Evolutionary conservation across 805 yeast species (phyloP).

Genomic region (Suhomyces xylopsoci): DNA sequence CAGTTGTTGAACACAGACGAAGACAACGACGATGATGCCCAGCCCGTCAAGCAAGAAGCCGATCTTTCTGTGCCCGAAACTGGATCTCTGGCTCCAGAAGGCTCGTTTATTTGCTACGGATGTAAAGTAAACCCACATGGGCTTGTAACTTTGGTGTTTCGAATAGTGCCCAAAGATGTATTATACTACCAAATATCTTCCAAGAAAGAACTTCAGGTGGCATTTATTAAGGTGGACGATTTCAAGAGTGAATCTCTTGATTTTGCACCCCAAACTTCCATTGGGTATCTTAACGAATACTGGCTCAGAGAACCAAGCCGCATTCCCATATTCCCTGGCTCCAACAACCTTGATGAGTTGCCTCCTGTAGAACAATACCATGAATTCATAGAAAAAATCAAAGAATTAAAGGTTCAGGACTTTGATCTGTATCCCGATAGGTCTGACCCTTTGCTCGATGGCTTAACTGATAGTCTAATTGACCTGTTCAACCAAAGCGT

Average conservation of each 20-base stretch:
- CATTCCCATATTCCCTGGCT: constrained; percentile 19
- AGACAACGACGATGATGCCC: constrained; percentile 13
- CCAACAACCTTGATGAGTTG: constrained; percentile 5
- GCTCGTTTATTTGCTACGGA: constrained; percentile 26
- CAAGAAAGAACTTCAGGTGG: constrained; percentile 22
- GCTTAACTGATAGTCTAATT: background rate
- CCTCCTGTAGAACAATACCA: background rate
- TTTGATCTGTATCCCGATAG: background rate
- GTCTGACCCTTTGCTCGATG: background rate
- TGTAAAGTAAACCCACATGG: constrained; percentile 16
- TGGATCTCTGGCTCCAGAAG: constrained; percentile 20
- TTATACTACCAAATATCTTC: constrained; percentile 26
- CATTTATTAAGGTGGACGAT: constrained; percentile 18
- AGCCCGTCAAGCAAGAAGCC: background rate
- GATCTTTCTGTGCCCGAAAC: background rate
- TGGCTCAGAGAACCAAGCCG: constrained; percentile 19
- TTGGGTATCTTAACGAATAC: constrained; percentile 19
- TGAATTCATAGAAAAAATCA: constrained; percentile 14
- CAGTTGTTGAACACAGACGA: constrained; percentile 18
- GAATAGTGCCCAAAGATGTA: constrained; percentile 24
- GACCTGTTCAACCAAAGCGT: constrained; percentile 17
- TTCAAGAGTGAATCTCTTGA: background rate
- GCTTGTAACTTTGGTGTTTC: constrained; percentile 21
- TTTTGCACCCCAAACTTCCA: constrained; percentile 14
- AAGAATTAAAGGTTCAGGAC: constrained; percentile 12